Evolutionary conservation across 352 stramenopile species (phyloP).

Genomic region (Phytophthora pinifolia): DNA sequence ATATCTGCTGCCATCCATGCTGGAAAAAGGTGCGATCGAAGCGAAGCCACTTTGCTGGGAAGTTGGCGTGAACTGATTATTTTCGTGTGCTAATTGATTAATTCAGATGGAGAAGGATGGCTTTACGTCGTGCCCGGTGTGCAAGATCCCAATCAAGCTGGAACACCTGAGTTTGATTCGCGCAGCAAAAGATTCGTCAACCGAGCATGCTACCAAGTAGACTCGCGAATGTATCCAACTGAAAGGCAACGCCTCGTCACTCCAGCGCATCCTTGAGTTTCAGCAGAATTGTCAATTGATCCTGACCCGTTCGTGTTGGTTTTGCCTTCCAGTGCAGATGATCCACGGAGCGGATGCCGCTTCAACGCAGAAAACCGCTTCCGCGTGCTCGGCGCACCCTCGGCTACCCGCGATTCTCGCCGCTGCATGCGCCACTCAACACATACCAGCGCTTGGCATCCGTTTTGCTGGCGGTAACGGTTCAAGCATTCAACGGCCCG

Average conservation of each 20-base stretch:
- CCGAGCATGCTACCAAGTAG: neutral
- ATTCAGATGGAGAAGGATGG: conserved; percentile 74
- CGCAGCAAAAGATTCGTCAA: conserved; percentile 45
- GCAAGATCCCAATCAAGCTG: conserved; percentile 72
- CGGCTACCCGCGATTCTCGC: neutral
- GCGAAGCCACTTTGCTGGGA: conserved; percentile 16
- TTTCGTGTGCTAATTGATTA: conserved; percentile 21
- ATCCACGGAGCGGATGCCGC: conserved; percentile 2
- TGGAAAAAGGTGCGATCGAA: conserved; percentile 75
- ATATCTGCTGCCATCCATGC: conserved; percentile 82
- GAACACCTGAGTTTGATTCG: conserved; percentile 74
- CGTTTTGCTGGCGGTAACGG: conserved; percentile 28
- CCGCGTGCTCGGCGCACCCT: conserved; percentile 8
- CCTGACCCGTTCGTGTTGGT: conserved; percentile 28
- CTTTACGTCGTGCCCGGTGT: conserved; percentile 73
- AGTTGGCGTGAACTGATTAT: conserved; percentile 23
- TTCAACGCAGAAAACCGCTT: conserved; percentile 19
- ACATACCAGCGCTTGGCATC: conserved; percentile 15
- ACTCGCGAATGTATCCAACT: conserved; percentile 9
- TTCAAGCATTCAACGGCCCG: conserved; percentile 15
- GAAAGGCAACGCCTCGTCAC: conserved; percentile 28
- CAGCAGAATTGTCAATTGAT: conserved; percentile 33
- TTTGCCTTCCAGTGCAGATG: conserved; percentile 22
- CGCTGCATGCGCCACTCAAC: conserved; percentile 4
- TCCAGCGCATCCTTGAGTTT: conserved; percentile 21